Percentiles rank a stretch among this genome's conserved stretches.
These are phyloP conservation scores for Rhizopogon hawkerae DNA, from an alignment of 1,284 basidiomycete species.

Conservation along the genomic window DNA sequence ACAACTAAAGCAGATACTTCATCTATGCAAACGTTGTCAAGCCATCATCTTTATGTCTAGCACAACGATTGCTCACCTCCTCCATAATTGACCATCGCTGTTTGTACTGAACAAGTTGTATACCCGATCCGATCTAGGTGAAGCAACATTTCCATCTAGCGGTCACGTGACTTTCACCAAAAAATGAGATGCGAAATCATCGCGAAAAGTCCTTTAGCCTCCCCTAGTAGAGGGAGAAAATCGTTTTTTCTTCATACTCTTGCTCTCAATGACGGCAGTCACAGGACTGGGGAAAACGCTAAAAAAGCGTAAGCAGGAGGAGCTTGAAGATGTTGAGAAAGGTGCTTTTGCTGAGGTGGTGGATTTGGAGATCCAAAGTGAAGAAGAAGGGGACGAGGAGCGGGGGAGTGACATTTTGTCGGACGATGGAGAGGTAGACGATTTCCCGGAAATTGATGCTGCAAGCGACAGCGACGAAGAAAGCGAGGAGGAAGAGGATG, in stretches of 20 bases:
- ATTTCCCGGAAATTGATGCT: slow-evolving; percentile 50
- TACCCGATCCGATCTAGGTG: slow-evolving; percentile 20
- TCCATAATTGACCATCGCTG: slow-evolving; percentile 61
- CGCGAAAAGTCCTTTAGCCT: background rate
- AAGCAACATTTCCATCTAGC: slow-evolving; percentile 16
- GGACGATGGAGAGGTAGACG: slow-evolving; percentile 37
- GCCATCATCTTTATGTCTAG: background rate
- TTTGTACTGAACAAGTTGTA: slow-evolving; percentile 4
- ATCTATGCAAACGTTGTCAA: slow-evolving; percentile 38
- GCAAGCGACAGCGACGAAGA: slow-evolving; percentile 32
- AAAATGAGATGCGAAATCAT: background rate
- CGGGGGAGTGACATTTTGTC: slow-evolving; percentile 33
- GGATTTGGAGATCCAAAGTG: slow-evolving; percentile 59
- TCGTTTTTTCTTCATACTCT: background rate
- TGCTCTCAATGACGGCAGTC: slow-evolving; percentile 26
- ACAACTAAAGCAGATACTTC: slow-evolving; percentile 94
- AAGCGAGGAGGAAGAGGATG: slow-evolving; percentile 29
- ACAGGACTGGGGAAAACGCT: slow-evolving; percentile 25
- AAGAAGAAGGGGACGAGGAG: slow-evolving; percentile 48
- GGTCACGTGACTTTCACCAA: slow-evolving; percentile 6
- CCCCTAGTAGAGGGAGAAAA: background rate
- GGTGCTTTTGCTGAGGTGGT: slow-evolving; percentile 32
- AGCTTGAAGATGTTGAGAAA: slow-evolving; percentile 26
- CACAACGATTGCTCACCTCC: slow-evolving; percentile 44
- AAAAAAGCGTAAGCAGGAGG: slow-evolving; percentile 52